Conservation (phyloP, 2,329 filamentous ascomycete genomes). For the Xylariaceae sp. region DNA sequence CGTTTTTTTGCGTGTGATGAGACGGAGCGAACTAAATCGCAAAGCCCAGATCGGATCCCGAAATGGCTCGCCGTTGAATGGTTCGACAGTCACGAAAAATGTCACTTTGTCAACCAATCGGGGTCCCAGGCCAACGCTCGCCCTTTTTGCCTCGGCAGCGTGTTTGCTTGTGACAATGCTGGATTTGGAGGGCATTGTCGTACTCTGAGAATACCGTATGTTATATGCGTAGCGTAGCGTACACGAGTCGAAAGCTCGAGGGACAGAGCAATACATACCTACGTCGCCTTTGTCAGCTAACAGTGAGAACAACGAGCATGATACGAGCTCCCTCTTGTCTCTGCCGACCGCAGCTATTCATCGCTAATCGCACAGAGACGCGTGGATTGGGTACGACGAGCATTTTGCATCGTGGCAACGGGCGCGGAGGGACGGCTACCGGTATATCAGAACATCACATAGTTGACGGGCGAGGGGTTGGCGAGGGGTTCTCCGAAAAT, state of each 20-base stretch:
- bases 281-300: not conserved
- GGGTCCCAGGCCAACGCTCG: not conserved
- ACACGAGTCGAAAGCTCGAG: not conserved
- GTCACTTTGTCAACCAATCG: conserved; percentile 7
- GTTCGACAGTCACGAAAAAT: conserved; percentile 10
- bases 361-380: not conserved
- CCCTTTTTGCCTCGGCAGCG: conserved; percentile 8
- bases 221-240: not conserved
- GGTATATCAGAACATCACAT: not conserved
- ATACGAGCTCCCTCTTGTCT: not conserved
- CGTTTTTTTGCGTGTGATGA: not conserved
- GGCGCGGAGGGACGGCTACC: not conserved
- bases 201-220: not conserved
- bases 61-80: not conserved
- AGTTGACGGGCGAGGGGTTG: not conserved
- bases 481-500: not conserved
- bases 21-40: not conserved
- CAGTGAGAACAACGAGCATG: not conserved
- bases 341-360: not conserved
- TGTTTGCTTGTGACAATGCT: conserved; percentile 11
- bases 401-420: not conserved
- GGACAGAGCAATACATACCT: not conserved
- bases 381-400: not conserved
- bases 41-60: not conserved
- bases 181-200: not conserved